Conservation (phyloP, 179 eudicot genomes). For the Beta macrorhiza region DNA sequence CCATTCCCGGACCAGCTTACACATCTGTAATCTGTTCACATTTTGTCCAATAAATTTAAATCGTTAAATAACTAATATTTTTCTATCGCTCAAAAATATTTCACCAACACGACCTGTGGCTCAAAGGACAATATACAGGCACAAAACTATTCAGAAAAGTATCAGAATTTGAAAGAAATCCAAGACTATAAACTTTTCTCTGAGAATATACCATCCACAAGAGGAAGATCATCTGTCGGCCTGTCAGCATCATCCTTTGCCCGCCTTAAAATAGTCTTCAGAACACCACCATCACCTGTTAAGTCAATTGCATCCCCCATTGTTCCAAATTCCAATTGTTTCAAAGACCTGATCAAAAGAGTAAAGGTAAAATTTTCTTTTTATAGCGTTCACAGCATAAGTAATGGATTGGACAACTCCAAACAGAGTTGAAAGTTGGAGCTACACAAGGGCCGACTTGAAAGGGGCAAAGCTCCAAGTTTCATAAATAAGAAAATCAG, state of each 20-base stretch:
- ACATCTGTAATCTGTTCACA: neutral
- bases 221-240: conserved; percentile 81
- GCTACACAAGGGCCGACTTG: neutral
- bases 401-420: neutral
- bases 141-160: neutral
- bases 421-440: neutral
- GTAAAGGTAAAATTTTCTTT: neutral
- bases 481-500: neutral
- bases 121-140: neutral
- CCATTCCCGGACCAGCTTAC: neutral
- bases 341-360: conserved; percentile 33
- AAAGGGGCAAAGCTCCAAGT: neutral
- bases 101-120: neutral
- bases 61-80: neutral
- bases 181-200: neutral
- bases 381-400: neutral
- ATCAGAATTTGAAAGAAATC: neutral
- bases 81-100: neutral
- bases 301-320: conserved; percentile 78
- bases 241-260: conserved; percentile 75
- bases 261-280: conserved; percentile 63
- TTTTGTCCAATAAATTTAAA: neutral
- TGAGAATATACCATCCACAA: conserved; percentile 66
- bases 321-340: conserved; percentile 26
- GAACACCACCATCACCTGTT: conserved; percentile 89